phyloP scores from a whole-genome alignment of 1,284 basidiomycete genomes.

The Hypsizygus ulmarius region DNA sequence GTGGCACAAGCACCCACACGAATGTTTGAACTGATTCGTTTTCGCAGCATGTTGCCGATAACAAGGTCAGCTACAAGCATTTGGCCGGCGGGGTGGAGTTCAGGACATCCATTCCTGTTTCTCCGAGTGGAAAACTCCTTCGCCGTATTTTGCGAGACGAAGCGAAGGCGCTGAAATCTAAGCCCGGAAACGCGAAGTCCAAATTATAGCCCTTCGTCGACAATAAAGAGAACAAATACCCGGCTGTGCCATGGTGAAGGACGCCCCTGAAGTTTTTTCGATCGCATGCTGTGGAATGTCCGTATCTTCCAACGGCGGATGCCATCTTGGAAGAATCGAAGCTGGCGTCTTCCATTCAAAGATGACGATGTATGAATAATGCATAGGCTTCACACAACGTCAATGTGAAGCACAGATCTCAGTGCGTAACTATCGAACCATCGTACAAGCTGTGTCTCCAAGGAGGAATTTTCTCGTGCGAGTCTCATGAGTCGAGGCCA shows the following conservation, averaged over 20 bases:
- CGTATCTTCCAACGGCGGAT: too few species aligned
- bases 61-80: constrained; percentile 69
- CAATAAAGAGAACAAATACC: not conserved
- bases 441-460: too few species aligned
- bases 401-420: too few species aligned
- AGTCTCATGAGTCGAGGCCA: too few species aligned
- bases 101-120: constrained; percentile 61
- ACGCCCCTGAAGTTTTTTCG: not conserved
- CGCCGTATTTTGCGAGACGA: constrained; percentile 54
- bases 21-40: not conserved
- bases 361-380: too few species aligned
- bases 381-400: too few species aligned
- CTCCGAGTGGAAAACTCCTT: constrained; percentile 52
- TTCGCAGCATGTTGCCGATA: constrained; percentile 60
- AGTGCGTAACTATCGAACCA: too few species aligned
- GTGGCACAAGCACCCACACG: not conserved
- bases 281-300: too few species aligned
- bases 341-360: too few species aligned
- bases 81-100: constrained; percentile 66
- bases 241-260: constrained; percentile 6
- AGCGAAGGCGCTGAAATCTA: constrained; percentile 30
- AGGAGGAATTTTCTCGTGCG: too few species aligned
- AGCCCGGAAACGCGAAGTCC: constrained; percentile 1
- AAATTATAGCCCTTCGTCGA: constrained; percentile 10
- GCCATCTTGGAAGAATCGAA: too few species aligned